Evolutionary conservation across 1,284 basidiomycete genomes (phyloP), one percentile per base, ranked within the genome.

Genomic region (Flammula alnicola): DNA sequence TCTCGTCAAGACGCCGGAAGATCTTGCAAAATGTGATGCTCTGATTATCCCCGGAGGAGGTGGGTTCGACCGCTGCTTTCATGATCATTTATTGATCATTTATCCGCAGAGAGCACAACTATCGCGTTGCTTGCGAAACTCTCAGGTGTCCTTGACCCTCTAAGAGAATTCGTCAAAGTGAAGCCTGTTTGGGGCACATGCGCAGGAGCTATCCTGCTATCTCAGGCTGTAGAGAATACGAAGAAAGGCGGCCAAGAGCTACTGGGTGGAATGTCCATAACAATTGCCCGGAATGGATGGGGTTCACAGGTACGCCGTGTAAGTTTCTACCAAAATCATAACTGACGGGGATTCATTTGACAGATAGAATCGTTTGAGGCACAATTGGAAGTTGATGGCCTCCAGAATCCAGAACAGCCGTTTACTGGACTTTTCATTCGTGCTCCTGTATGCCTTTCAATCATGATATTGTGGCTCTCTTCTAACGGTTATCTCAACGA

Each of bases 141-240:
- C 1, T 83, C 87, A 0, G 91, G 91, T 0, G 77, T 99, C 35
- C 69, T 94, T 9, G 86, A 91, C 20, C 93, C 92, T 1, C 77
- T 99, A 4, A 79, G 82, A 32, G 78, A 80, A 33, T 98, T 87
- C 70, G 73, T 76, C 46, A 76, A 71, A 63, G 76, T 66, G 0
- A 91, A 87, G 60, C 86, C 93, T 0, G 84, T 95, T 0, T 99
- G 94, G 93, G 96, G 96, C 2, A 98, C 95, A 0, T 99, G 96
- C 68, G 96, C 96, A 0, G 96, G 96, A 14, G 95, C 96, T 58
- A 98, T 99, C 57, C 76, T 98, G 41, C 81, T 98, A 35, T 82
- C 92, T 3, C 77, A 85, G 55, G 70, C 76, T 6, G 79, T 92
- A 11, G 84, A 86, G 54, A 88, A 90, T 40, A 81, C 86, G 9